These are phyloP conservation scores for Cyclotella atomus DNA, from an alignment of 108 stramenopile genomes.

Conservation along the genomic window DNA sequence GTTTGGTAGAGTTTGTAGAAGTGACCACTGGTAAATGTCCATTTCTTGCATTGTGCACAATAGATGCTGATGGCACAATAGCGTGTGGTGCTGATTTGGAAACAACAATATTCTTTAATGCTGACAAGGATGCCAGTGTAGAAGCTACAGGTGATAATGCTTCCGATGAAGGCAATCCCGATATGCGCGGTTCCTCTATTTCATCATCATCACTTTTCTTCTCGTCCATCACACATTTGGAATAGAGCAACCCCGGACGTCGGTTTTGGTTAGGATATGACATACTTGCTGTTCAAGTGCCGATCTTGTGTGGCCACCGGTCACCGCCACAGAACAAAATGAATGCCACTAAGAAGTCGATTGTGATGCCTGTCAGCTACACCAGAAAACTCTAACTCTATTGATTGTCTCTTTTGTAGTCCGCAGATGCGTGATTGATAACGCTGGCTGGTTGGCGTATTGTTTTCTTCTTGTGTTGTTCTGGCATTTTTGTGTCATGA, in stretches of 20 bases:
- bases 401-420: too few species aligned
- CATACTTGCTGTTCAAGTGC: conserved; percentile 7
- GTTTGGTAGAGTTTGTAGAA: too few species aligned
- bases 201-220: not conserved
- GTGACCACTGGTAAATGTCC: too few species aligned
- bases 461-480: not conserved
- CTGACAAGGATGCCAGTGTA: conserved; percentile 1
- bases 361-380: too few species aligned
- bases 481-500: not conserved
- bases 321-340: too few species aligned
- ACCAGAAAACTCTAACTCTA: too few species aligned
- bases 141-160: not conserved
- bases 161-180: not conserved
- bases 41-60: not conserved
- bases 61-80: not conserved
- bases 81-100: not conserved
- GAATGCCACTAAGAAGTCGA: too few species aligned
- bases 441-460: not conserved
- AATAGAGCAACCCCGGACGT: too few species aligned
- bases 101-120: not conserved
- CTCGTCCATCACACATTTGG: not conserved
- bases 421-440: too few species aligned
- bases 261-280: not conserved
- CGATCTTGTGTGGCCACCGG: too few species aligned
- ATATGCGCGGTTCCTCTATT: not conserved